phyloP scores from a whole-genome alignment of 192 early-diverging fungal species.

The Coemansia biformis region DNA sequence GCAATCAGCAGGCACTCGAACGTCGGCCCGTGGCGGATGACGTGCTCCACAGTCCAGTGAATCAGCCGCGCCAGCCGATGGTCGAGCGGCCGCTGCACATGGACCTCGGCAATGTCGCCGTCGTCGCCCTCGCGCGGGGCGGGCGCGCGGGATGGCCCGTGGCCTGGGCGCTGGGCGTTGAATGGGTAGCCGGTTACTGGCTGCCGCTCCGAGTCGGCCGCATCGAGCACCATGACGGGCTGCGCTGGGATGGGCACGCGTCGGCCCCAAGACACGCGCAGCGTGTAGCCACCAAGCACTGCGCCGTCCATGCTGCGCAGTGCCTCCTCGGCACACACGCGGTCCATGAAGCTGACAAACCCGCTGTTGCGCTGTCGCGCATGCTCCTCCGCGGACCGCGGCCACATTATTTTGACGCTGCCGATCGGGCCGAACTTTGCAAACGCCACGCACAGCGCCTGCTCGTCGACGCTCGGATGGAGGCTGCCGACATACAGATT shows the following conservation, averaged over 20 bases:
- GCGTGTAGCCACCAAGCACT: conserved; percentile 5
- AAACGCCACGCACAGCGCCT: conserved; percentile 68
- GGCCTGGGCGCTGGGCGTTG: conserved; percentile 16
- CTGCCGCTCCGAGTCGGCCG: background rate
- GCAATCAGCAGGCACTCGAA: conserved; percentile 72
- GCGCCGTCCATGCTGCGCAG: conserved; percentile 63
- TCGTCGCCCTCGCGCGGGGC: conserved; percentile 5
- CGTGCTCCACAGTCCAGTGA: conserved; percentile 80
- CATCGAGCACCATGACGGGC: conserved; percentile 56
- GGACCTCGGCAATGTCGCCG: conserved; percentile 54
- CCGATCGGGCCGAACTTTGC: conserved; percentile 77
- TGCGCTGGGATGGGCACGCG: conserved; percentile 64
- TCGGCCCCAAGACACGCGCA: conserved; percentile 83
- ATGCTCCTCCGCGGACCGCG: conserved; percentile 76
- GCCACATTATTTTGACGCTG: conserved; percentile 95
- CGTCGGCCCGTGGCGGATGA: conserved; percentile 62
- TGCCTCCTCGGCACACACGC: conserved; percentile 64
- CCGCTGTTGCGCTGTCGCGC: conserved; percentile 73
- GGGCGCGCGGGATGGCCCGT: background rate
- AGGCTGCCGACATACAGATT: conserved; percentile 84
- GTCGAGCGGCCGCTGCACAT: conserved; percentile 59
- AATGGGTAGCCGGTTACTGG: conserved; percentile 21
- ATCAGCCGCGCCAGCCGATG: conserved; percentile 56
- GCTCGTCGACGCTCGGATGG: conserved; percentile 68
- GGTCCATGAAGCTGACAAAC: conserved; percentile 88